phyloP scores from a whole-genome alignment of 306 rosid genomes.

The Gillenia trifoliata region DNA sequence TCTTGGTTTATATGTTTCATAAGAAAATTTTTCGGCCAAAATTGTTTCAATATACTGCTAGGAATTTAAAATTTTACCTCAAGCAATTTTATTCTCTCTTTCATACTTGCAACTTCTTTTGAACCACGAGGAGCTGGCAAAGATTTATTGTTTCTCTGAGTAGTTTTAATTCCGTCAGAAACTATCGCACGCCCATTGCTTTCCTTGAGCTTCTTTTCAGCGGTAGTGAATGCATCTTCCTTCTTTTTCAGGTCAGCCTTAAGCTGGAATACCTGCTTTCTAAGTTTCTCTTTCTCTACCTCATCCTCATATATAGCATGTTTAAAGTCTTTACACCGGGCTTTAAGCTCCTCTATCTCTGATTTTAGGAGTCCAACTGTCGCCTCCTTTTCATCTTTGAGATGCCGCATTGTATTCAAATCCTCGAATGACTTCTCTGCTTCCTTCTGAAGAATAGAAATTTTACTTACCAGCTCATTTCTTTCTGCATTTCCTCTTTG shows the following conservation, averaged over 20 bases:
- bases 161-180: slow-evolving; percentile 40
- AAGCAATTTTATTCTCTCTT: slow-evolving; percentile 67
- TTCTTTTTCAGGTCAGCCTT: slow-evolving; percentile 64
- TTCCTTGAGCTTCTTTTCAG: slow-evolving; percentile 62
- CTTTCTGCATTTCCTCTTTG: slow-evolving; percentile 49
- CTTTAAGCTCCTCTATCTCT: slow-evolving; percentile 56
- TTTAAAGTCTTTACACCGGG: slow-evolving; percentile 52
- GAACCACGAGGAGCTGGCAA: slow-evolving; percentile 37
- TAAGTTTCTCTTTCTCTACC: slow-evolving; percentile 67
- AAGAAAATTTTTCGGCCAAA: slow-evolving; percentile 6
- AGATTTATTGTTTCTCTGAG: slow-evolving; percentile 37
- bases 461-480: slow-evolving; percentile 47
- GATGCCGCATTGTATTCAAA: slow-evolving; percentile 37
- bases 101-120: slow-evolving; percentile 61
- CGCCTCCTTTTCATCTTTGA: slow-evolving; percentile 51
- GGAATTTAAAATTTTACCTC: slow-evolving; percentile 55
- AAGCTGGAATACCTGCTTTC: slow-evolving; percentile 55
- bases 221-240: slow-evolving; percentile 42
- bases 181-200: slow-evolving; percentile 35
- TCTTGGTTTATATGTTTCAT: slow-evolving; percentile 9
- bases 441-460: slow-evolving; percentile 55
- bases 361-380: slow-evolving; percentile 36
- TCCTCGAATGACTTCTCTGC: slow-evolving; percentile 44
- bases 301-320: slow-evolving; percentile 53
- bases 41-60: slow-evolving; percentile 5